Base-by-base conservation (phyloP, 2,329 filamentous ascomycete species). In the Cladorrhinum sp. region DNA sequence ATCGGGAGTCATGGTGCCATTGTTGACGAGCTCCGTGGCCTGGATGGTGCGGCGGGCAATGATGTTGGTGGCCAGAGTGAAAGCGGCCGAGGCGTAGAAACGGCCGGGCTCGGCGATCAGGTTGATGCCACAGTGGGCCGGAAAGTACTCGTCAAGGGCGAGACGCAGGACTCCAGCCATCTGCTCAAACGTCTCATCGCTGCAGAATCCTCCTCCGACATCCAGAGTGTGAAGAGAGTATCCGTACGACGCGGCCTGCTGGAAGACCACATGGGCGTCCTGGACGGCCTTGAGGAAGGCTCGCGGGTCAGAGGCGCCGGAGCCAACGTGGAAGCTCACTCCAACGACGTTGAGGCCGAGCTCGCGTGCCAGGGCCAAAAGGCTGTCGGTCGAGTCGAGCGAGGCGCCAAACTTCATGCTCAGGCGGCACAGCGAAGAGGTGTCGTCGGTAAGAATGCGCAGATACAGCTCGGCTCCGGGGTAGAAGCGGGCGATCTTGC, bases 381-480 rank as follows among this genome's bases (percentile, higher is more conserved):
- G 87, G 63, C 86, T 82, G 59, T 87, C 83, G 9, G 91, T 92
- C 61, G 86, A 85, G 70, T 96, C 92, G 79, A 97, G 84, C 62
- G 91, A 88, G 33, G 95, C 94, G 57, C 95, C 95, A 70, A 98
- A 99, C 80, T 99, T 99, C 81, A 96, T 88, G 81, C 94, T 98
- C 68, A 99, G 82, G 55, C 92, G 92, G 81, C 95, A 98, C 69
- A 98, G 78, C 75, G 92, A 96, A 64, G 91, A 92, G 51, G 93
- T 96, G 75, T 99, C 95, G 73, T 99, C 95, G 63, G 95, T 99
- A 73, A 92, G 82, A 78, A 99, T 99, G 70, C 95, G 93, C 64
- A 99, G 82, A 76, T 90, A 96, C 48, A 99, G 86, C 79, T 97
- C 91, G 26, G 95, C 95, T 53, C 86, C 86, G 2, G 95, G 94